Conservation (phyloP, 768 basidiomycete species). For the Pleurotus sapidus region DNA sequence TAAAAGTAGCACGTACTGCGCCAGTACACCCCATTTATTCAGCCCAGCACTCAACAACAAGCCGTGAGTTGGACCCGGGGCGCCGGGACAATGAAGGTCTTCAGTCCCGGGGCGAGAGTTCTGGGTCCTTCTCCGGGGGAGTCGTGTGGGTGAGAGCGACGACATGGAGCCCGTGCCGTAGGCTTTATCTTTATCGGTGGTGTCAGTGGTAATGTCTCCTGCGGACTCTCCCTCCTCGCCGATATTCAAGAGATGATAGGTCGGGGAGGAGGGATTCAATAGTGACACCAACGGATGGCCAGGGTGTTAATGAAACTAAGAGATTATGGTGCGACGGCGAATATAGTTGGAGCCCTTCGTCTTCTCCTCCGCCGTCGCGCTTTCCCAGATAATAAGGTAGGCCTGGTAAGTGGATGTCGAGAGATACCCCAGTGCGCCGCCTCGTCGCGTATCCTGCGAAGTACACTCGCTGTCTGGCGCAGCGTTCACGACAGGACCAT, state of each 20-base stretch:
- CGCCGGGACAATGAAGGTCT: slow-evolving; percentile 43
- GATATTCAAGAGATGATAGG: slow-evolving; percentile 25
- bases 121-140: no score
- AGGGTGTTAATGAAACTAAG: neutral
- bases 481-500: no score
- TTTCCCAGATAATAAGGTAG: slow-evolving; percentile 27
- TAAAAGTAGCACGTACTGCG: no score
- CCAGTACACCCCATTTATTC: no score
- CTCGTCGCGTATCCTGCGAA: no score
- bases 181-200: no score
- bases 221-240: slow-evolving; percentile 64
- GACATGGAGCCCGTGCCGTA: no score
- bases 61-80: slow-evolving; percentile 17
- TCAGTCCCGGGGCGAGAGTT: neutral
- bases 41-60: slow-evolving; percentile 7
- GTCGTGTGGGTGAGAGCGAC: no score
- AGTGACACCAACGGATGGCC: slow-evolving; percentile 17
- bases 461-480: no score
- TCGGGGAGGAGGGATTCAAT: slow-evolving; percentile 55
- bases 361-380: slow-evolving; percentile 21
- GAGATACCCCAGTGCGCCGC: no score
- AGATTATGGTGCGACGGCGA: no score
- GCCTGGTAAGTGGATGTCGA: slow-evolving; percentile 59
- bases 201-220: slow-evolving; percentile 22
- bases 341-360: neutral